Conservation (phyloP, 352 stramenopile species). For the Phytophthora palmivora region DNA sequence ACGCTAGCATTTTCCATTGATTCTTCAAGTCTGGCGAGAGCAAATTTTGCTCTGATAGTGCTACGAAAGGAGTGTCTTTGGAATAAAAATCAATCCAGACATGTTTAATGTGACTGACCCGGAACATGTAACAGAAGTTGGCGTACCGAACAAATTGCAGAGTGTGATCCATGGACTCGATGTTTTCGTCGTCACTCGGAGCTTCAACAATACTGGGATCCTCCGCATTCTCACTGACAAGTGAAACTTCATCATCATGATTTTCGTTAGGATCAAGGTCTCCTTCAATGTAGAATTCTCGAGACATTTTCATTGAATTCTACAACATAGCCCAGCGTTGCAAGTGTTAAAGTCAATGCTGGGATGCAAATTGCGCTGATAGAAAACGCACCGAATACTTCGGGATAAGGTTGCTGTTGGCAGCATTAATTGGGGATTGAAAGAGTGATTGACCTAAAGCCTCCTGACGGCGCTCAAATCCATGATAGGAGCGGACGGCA, state of each 20-base stretch:
- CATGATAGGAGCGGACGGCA: conserved; percentile 58
- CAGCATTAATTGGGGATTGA: conserved; percentile 34
- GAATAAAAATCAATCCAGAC: too few relatives aligned
- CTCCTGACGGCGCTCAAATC: conserved; percentile 63
- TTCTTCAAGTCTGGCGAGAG: conserved; percentile 23
- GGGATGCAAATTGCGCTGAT: neutral
- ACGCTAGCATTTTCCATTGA: conserved; percentile 12
- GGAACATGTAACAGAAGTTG: neutral
- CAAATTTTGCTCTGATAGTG: conserved; percentile 32
- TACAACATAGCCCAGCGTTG: neutral
- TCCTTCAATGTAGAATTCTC: conserved; percentile 23
- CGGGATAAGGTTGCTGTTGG: conserved; percentile 70
- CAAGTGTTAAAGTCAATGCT: neutral
- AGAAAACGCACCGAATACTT: conserved; percentile 54
- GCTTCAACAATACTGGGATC: neutral
- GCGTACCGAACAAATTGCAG: conserved; percentile 44
- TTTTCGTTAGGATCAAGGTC: conserved; percentile 9
- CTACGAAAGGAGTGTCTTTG: conserved; percentile 47
- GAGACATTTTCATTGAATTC: conserved; percentile 46
- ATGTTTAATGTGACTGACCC: neutral
- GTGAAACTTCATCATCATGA: neutral
- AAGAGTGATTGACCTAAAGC: conserved; percentile 41
- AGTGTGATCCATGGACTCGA: conserved; percentile 16
- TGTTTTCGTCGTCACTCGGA: neutral
- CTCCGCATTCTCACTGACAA: neutral